Conservation (phyloP, 805 yeast genomes). For the Candida anglica region DNA sequence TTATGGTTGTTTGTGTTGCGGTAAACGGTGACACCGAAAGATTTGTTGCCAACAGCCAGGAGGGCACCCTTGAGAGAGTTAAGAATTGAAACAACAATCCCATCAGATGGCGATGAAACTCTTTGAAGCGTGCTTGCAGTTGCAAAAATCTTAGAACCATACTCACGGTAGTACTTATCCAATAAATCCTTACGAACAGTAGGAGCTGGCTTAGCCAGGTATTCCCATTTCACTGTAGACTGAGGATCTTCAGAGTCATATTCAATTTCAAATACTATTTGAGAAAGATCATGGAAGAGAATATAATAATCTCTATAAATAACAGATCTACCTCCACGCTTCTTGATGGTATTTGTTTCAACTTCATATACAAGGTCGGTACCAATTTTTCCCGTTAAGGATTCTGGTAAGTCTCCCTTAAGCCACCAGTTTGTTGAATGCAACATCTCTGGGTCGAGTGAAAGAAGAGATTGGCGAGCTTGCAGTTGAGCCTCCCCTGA, state of each 20-base stretch:
- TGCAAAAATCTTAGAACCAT: constrained; percentile 47
- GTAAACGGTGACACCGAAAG: constrained; percentile 73
- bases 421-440: constrained; percentile 62
- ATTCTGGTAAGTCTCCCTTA: constrained; percentile 52
- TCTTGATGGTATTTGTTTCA: constrained; percentile 51
- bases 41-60: constrained; percentile 59
- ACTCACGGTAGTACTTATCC: constrained; percentile 43
- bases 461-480: no score
- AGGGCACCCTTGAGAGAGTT: constrained; percentile 25
- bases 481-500: neutral
- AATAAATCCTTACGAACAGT: constrained; percentile 43
- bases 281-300: constrained; percentile 69
- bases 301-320: constrained; percentile 65
- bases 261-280: constrained; percentile 53
- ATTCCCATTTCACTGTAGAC: constrained; percentile 37
- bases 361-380: constrained; percentile 59
- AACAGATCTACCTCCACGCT: constrained; percentile 52
- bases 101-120: constrained; percentile 27
- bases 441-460: no score
- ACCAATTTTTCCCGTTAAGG: constrained; percentile 36
- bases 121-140: constrained; percentile 10
- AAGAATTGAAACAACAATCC: constrained; percentile 21
- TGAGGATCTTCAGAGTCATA: constrained; percentile 55
- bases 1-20: constrained; percentile 36
- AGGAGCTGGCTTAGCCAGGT: constrained; percentile 38